Conservation (phyloP, 2,329 filamentous ascomycete species). For the Triangularia setosa region DNA sequence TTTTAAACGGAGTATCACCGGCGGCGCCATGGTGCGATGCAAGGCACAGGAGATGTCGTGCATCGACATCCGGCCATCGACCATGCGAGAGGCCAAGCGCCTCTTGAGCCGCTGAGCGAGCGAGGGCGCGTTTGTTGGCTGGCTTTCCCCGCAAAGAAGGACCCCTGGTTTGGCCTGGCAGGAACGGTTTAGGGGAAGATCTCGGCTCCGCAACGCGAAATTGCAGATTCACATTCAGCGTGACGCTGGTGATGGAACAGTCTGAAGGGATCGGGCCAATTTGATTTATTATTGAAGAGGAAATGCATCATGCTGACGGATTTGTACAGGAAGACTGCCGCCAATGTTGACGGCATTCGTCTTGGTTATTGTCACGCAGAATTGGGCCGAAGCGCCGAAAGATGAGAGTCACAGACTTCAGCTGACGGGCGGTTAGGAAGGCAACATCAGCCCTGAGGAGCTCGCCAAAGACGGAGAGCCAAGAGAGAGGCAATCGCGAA, state of each 20-base stretch:
- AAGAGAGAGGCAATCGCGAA: background rate
- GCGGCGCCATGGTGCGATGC: background rate
- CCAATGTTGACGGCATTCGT: background rate
- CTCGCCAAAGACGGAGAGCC: background rate
- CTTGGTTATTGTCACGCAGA: background rate
- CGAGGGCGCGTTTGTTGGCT: background rate
- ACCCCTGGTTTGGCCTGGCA: background rate
- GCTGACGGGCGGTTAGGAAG: background rate
- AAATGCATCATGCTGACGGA: background rate
- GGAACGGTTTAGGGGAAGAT: background rate
- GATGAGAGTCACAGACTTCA: background rate
- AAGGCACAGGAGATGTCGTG: background rate
- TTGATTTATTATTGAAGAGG: too few relatives aligned
- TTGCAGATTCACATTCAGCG: slow-evolving; percentile 5
- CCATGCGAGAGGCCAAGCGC: background rate
- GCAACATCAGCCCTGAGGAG: background rate
- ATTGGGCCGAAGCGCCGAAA: background rate
- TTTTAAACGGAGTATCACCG: background rate
- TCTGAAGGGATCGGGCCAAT: background rate
- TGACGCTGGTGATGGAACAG: background rate
- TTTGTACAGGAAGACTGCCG: background rate
- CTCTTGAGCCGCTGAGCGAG: background rate
- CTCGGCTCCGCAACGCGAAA: background rate
- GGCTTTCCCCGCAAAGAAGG: slow-evolving; percentile 8
- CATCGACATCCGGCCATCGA: background rate